A percentile compares a stretch with the other conserved stretches of the same genome.
phyloP scores from a whole-genome alignment of 2,329 filamentous ascomycete species.

The Cryphonectria carpinicola region DNA sequence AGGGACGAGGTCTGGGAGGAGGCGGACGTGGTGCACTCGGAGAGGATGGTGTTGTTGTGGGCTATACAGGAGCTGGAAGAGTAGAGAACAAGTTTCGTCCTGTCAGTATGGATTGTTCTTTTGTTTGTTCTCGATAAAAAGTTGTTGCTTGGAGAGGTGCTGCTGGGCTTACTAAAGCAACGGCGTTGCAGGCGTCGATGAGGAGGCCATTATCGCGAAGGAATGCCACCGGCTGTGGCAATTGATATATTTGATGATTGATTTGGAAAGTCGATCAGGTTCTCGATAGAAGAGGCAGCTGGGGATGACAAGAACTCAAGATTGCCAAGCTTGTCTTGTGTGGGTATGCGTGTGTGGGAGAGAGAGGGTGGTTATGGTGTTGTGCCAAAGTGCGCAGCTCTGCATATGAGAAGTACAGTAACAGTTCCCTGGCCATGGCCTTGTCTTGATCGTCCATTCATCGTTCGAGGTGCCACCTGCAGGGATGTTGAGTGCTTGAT shows the following conservation, averaged over 20 bases:
- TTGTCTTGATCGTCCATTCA: background rate
- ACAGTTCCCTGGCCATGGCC: background rate
- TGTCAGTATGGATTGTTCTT: constrained; percentile 26
- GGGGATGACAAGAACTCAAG: background rate
- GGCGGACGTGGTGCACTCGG: constrained; percentile 88
- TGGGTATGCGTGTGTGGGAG: no score
- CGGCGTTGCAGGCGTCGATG: constrained; percentile 68
- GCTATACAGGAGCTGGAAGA: constrained; percentile 84
- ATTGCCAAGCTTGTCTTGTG: background rate
- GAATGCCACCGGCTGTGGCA: background rate
- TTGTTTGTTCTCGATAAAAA: background rate
- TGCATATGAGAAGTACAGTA: background rate
- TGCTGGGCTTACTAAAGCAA: constrained; percentile 68
- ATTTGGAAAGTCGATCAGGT: background rate
- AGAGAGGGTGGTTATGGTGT: background rate
- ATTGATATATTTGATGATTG: background rate
- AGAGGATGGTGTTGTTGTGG: constrained; percentile 87
- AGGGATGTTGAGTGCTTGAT: constrained; percentile 12
- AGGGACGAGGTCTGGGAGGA: constrained; percentile 83
- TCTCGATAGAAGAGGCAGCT: background rate
- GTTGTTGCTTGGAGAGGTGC: constrained; percentile 16
- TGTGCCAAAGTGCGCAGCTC: background rate
- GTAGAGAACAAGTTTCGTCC: constrained; percentile 21
- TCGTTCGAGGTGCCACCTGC: background rate
- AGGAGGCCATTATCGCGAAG: constrained; percentile 64